A percentile compares a stretch with the other conserved stretches of the same genome.
Conservation (phyloP, 108 stramenopile genomes). For the Nitzschia sp. region DNA sequence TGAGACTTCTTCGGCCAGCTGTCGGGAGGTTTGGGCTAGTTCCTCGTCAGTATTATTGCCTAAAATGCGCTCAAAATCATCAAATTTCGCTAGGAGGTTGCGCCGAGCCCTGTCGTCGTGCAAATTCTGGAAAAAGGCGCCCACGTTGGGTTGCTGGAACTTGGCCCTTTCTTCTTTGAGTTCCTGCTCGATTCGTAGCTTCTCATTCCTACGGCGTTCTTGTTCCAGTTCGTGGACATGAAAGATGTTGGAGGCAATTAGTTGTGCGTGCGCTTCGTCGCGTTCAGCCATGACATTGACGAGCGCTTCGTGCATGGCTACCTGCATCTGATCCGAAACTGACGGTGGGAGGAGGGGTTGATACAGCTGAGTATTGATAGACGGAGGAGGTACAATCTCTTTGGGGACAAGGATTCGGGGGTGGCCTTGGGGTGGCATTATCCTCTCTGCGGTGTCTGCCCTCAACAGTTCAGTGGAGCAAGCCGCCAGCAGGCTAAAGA, state of each 20-base stretch:
- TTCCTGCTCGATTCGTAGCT: slow-evolving; percentile 28
- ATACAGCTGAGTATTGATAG: slow-evolving; percentile 22
- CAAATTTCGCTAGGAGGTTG: slow-evolving; percentile 23
- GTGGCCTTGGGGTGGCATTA: too few species aligned
- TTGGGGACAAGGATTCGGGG: neutral
- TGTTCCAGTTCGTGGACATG: slow-evolving; percentile 59
- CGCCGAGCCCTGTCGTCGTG: slow-evolving; percentile 2
- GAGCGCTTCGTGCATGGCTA: slow-evolving; percentile 48
- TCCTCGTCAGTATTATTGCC: slow-evolving; percentile 51
- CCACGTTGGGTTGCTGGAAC: slow-evolving; percentile 12
- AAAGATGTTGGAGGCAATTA: slow-evolving; percentile 59
- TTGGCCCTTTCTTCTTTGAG: slow-evolving; percentile 10
- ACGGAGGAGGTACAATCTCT: neutral
- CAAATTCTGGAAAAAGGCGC: slow-evolving; percentile 26
- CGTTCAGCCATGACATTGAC: slow-evolving; percentile 57
- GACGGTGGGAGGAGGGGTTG: slow-evolving; percentile 37
- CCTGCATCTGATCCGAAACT: slow-evolving; percentile 23
- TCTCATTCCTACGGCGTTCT: slow-evolving; percentile 35
- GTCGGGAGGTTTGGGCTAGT: slow-evolving; percentile 57
- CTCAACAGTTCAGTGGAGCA: slow-evolving; percentile 31
- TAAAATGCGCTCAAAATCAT: slow-evolving; percentile 17
- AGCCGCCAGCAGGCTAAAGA: slow-evolving; percentile 33
- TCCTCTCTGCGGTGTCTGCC: neutral
- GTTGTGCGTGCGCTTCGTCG: slow-evolving; percentile 62
- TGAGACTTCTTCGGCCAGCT: slow-evolving; percentile 69